phyloP scores from a whole-genome alignment of 208 protist species.

The Leishmania braziliensis region DNA sequence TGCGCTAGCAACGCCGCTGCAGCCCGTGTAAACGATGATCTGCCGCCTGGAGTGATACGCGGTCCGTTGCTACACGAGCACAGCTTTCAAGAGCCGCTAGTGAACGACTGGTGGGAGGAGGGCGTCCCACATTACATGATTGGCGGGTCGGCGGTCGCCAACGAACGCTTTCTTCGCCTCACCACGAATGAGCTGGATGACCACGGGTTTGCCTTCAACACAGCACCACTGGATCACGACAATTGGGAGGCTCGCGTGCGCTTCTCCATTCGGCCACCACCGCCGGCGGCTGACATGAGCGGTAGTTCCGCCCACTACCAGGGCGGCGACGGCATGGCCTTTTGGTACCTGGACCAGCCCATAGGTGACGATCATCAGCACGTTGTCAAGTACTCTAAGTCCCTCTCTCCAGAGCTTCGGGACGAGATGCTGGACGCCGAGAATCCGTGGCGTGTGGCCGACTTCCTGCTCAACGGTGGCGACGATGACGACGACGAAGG shows the following conservation, averaged over 20 bases:
- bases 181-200: slow-evolving; percentile 70
- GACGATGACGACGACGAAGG: slow-evolving; percentile 55
- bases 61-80: slow-evolving; percentile 77
- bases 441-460: slow-evolving; percentile 69
- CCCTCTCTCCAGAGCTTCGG: slow-evolving; percentile 49
- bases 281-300: slow-evolving; percentile 31
- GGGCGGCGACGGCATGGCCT: slow-evolving; percentile 79
- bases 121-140: slow-evolving; percentile 89
- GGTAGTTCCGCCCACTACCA: slow-evolving; percentile 41
- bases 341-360: slow-evolving; percentile 84
- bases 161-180: slow-evolving; percentile 80
- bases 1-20: neutral
- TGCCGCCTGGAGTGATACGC: slow-evolving; percentile 58
- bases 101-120: slow-evolving; percentile 89
- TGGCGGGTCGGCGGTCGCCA: slow-evolving; percentile 75
- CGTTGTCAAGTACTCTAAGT: slow-evolving; percentile 79
- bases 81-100: slow-evolving; percentile 70
- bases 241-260: slow-evolving; percentile 76
- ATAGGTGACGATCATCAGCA: slow-evolving; percentile 86
- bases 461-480: slow-evolving; percentile 65
- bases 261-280: slow-evolving; percentile 73
- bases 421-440: slow-evolving; percentile 48
- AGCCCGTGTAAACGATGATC: slow-evolving; percentile 22
- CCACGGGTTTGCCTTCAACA: slow-evolving; percentile 86
- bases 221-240: slow-evolving; percentile 66